Conservation (phyloP, 2,329 filamentous ascomycete genomes). For the Paraphaeosphaeria sporulosa region DNA sequence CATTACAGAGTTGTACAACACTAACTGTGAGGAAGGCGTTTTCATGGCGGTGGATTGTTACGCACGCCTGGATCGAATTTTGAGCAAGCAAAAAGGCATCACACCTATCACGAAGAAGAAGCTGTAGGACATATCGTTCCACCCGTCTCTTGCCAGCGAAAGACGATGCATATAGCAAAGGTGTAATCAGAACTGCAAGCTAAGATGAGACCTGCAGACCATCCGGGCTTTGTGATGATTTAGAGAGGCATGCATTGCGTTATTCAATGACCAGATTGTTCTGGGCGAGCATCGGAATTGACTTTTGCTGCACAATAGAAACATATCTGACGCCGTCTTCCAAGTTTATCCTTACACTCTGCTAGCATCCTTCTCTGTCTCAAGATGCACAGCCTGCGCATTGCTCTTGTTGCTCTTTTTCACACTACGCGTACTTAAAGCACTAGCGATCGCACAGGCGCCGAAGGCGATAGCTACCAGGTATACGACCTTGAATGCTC, state of each 20-base stretch:
- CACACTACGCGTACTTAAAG: constrained; percentile 41
- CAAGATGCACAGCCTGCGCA: constrained; percentile 23
- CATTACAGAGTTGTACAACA: background rate
- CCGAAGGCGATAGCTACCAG: constrained; percentile 49
- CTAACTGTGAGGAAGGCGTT: constrained; percentile 24
- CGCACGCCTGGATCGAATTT: constrained; percentile 39
- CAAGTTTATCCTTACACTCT: background rate
- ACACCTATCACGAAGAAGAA: constrained; percentile 41
- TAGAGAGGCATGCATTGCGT: too few species aligned
- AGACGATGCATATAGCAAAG: too few species aligned
- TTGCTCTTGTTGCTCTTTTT: constrained; percentile 41
- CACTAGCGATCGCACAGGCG: constrained; percentile 38
- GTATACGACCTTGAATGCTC: constrained; percentile 47
- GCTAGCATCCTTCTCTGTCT: constrained; percentile 21
- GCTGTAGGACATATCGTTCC: background rate
- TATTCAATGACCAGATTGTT: too few species aligned
- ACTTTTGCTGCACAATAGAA: background rate
- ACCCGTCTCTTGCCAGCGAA: background rate
- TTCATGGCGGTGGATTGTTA: constrained; percentile 49
- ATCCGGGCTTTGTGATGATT: too few species aligned
- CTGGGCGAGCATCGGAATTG: background rate
- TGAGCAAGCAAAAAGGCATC: constrained; percentile 33
- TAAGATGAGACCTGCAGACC: too few species aligned
- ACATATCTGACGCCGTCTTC: background rate
- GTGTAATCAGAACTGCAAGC: background rate